Evolutionary conservation across 805 yeast genomes (phyloP), one percentile per base, ranked within the genome.

Genomic region (Nakazawaea peltata): DNA sequence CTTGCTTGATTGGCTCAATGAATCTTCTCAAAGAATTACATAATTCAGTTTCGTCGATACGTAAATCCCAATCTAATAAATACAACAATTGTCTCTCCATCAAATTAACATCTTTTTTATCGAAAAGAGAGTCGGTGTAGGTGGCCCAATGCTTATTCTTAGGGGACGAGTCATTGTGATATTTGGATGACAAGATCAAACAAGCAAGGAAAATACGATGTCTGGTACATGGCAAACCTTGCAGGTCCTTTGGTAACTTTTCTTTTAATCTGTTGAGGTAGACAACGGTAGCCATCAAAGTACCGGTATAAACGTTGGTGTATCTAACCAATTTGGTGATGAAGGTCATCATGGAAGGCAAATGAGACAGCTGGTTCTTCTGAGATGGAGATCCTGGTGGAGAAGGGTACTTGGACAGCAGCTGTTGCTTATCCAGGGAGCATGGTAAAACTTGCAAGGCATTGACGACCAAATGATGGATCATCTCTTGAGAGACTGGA

Each of bases 301-400:
- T 81, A 26, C 88, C 86, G 3, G 87, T 77, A 56, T 81, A 77
- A n/a, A 82, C 86, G 48, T 80, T 80, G 21, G 87, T 77, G 61
- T 79, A 72, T 51, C 82, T 69, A 26, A 82, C 85, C 50, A 82
- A 61, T 47, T 69, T 75, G 41, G 81, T 72, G 48, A 82, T 76
- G 57, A 82, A 82, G 0, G 83, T 74, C 79, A 74, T 77, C 44
- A 82, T 63, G 5, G 87, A 78, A 10, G 90, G 88, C 36, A 73
- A 61, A 33, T 63, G 67, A 44, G 59, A 65, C 18, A 57, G 59
- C 39, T 58, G 14, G 14, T 32, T 11, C 15, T 26, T 12, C 9
- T 15, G 14, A 11, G 19, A 19, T 14, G 46, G 33, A 14, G 47
- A 44, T 33, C 49, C 48, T 15, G 44, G 44, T 5, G 48, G 40